Percentiles rank a stretch among this genome's conserved stretches.
phyloP scores from a whole-genome alignment of 108 stramenopile genomes.

The Chaetoceros tenuissimus region DNA sequence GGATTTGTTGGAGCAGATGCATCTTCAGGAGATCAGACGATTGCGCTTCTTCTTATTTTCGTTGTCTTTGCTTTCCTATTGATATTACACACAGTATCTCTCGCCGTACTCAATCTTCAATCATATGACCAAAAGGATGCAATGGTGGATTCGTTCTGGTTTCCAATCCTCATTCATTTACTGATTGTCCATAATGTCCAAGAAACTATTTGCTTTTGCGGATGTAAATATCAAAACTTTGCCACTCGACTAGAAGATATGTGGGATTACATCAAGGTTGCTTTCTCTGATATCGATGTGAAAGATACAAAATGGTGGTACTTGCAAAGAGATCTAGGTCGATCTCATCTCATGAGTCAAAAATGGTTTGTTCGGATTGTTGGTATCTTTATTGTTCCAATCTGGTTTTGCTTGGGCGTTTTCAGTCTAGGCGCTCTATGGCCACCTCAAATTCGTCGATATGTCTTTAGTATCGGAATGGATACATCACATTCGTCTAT shows the following conservation, averaged over 20 bases:
- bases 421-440: conserved; percentile 53
- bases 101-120: not conserved
- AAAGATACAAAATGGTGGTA: conserved; percentile 1
- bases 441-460: conserved; percentile 65
- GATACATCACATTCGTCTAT: not conserved
- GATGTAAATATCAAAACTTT: too few relatives aligned
- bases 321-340: not conserved
- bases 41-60: not conserved
- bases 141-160: not conserved
- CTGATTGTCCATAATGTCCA: not conserved
- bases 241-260: not conserved
- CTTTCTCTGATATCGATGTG: not conserved
- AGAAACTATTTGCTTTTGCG: not conserved
- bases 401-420: conserved; percentile 58
- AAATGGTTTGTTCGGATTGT: conserved; percentile 10
- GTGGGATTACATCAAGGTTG: not conserved
- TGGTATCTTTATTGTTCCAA: conserved; percentile 36
- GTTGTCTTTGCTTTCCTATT: not conserved
- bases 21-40: not conserved
- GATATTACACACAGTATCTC: not conserved
- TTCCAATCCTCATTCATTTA: not conserved
- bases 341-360: not conserved
- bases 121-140: not conserved
- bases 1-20: not conserved
- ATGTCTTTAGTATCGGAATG: conserved; percentile 22